Evolutionary conservation across 2,329 filamentous ascomycete species (phyloP).

Genomic region (Microcyclosporella mali): DNA sequence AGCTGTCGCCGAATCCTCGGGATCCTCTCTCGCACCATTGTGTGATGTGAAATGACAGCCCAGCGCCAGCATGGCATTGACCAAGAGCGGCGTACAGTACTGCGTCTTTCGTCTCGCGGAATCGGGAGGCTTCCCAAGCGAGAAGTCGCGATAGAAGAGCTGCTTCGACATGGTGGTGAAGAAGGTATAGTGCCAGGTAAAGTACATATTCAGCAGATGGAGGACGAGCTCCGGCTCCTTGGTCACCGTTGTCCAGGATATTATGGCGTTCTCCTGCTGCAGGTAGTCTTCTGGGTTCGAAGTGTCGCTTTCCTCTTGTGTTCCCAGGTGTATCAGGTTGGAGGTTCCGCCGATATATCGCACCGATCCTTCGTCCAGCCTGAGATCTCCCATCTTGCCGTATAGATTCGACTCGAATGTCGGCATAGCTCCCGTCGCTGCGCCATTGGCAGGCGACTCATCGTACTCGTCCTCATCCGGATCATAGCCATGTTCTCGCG

Average conservation of each 20-base stretch:
- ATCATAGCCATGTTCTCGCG: slow-evolving; percentile 45
- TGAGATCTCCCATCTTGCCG: slow-evolving; percentile 86
- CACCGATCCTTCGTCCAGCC: slow-evolving; percentile 78
- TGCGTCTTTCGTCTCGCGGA: slow-evolving; percentile 49
- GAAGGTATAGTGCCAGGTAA: slow-evolving; percentile 95
- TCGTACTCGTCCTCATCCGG: slow-evolving; percentile 41
- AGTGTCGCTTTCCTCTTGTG: slow-evolving; percentile 37
- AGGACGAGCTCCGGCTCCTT: slow-evolving; percentile 70
- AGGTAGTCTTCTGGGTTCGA: slow-evolving; percentile 39
- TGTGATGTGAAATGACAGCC: slow-evolving; percentile 88
- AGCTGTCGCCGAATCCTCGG: slow-evolving; percentile 73
- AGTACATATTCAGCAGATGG: slow-evolving; percentile 95
- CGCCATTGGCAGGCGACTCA: slow-evolving; percentile 20
- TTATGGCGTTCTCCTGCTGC: slow-evolving; percentile 61
- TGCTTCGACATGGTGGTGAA: slow-evolving; percentile 85
- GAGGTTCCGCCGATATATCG: slow-evolving; percentile 93
- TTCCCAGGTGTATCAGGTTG: slow-evolving; percentile 74
- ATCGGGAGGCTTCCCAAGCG: slow-evolving; percentile 58
- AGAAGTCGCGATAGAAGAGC: slow-evolving; percentile 80
- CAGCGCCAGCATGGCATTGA: slow-evolving; percentile 88
- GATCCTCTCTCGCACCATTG: slow-evolving; percentile 62
- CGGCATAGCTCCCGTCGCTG: slow-evolving; percentile 35
- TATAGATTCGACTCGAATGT: slow-evolving; percentile 72
- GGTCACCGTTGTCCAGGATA: slow-evolving; percentile 84
- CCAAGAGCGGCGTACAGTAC: slow-evolving; percentile 82